Percentiles rank a stretch among this genome's conserved stretches.
Conservation (phyloP, 2,329 filamentous ascomycete species). For the Beauveria scarabaeidicola region DNA sequence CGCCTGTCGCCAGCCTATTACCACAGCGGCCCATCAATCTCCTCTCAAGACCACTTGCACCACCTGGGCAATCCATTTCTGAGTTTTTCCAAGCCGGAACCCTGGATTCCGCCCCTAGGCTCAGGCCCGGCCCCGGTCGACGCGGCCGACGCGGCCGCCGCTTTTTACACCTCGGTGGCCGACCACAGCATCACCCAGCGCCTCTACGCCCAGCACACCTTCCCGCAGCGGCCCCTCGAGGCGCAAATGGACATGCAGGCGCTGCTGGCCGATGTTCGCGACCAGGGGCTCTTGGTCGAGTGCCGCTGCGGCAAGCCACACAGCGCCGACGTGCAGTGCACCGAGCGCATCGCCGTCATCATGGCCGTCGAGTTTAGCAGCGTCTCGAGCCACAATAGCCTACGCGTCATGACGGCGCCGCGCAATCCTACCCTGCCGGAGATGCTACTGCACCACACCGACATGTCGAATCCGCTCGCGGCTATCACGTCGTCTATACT, state of each 20-base stretch:
- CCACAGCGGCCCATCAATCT: neutral
- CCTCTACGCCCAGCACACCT: neutral
- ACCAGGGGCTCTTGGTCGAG: constrained; percentile 12
- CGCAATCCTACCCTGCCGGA: constrained; percentile 17
- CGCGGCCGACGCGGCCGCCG: neutral
- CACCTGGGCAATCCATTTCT: neutral
- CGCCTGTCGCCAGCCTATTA: neutral
- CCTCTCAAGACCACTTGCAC: neutral
- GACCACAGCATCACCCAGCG: neutral
- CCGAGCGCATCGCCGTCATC: constrained; percentile 19
- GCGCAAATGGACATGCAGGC: neutral
- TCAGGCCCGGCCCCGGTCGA: constrained; percentile 10
- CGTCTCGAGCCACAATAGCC: constrained; percentile 16
- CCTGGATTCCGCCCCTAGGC: neutral
- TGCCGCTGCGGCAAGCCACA: constrained; percentile 21
- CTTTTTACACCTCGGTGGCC: neutral
- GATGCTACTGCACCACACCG: constrained; percentile 18
- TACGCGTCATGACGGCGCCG: constrained; percentile 15
- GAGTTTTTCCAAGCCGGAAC: neutral
- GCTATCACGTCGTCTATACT: constrained; percentile 17
- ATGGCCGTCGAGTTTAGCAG: constrained; percentile 20
- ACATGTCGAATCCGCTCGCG: constrained; percentile 16
- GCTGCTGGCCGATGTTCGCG: neutral
- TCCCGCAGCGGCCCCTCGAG: neutral
- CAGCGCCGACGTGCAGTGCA: constrained; percentile 16